These are phyloP conservation scores for Epichloe elymi DNA, from an alignment of 2,329 filamentous ascomycete genomes.

Conservation along the genomic window DNA sequence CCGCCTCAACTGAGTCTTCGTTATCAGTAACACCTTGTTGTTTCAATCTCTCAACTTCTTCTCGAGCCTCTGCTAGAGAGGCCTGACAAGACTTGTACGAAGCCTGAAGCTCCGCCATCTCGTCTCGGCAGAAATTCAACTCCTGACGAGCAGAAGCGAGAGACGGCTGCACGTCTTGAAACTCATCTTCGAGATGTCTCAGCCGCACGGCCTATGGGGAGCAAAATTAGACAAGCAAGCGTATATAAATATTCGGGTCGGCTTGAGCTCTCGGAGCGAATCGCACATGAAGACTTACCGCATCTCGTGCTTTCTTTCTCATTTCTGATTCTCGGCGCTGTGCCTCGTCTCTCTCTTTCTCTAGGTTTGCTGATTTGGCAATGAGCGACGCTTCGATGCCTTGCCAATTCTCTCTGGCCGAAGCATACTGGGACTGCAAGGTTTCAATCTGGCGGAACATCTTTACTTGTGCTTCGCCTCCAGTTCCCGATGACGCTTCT, in stretches of 20 bases:
- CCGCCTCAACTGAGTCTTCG: background rate
- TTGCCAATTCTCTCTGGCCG: conserved; percentile 95
- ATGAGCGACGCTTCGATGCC: conserved; percentile 82
- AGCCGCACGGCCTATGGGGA: conserved; percentile 42
- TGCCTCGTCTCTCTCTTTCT: conserved; percentile 85
- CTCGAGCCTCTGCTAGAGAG: conserved; percentile 42
- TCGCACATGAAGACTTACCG: conserved; percentile 38
- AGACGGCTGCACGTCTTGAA: conserved; percentile 55
- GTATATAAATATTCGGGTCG: background rate
- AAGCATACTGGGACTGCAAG: conserved; percentile 84
- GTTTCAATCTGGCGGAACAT: conserved; percentile 89
- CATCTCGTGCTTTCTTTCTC: conserved; percentile 77
- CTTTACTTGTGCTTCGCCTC: conserved; percentile 77
- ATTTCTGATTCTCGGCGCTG: conserved; percentile 73
- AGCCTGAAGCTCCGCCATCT: conserved; percentile 48
- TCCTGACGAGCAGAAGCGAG: conserved; percentile 54
- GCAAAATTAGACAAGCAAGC: background rate
- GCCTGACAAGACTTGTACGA: conserved; percentile 54
- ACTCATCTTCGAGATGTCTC: conserved; percentile 65
- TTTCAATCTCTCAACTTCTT: conserved; percentile 36
- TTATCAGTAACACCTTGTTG: conserved; percentile 20
- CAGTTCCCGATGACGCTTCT: conserved; percentile 72
- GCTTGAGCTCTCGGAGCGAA: background rate
- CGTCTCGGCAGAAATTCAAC: conserved; percentile 42
- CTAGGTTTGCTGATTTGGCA: conserved; percentile 60